A percentile compares a stretch with the other conserved stretches of the same genome.
Evolutionary conservation across 106 monocot species (phyloP).

Genomic region (Allium cepa): DNA sequence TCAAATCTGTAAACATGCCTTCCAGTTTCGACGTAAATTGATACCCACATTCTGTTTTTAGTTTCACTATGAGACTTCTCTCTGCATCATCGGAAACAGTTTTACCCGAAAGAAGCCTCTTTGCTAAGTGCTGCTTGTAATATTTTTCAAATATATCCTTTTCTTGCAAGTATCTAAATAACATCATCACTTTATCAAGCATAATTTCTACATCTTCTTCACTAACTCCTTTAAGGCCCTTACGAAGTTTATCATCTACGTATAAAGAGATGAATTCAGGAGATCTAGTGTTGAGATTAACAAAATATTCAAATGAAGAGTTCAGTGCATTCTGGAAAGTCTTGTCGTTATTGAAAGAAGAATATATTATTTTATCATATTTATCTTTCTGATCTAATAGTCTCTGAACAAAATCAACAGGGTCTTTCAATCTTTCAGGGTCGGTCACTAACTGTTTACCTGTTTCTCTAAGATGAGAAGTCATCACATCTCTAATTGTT

Average conservation of each 20-base stretch:
- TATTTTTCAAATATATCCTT: constrained; percentile 78
- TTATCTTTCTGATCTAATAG: constrained; percentile 63
- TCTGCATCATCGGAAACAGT: constrained; percentile 70
- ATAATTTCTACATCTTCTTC: constrained; percentile 76
- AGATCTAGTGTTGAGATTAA: constrained; percentile 59
- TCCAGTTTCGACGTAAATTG: constrained; percentile 71
- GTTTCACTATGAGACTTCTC: constrained; percentile 65
- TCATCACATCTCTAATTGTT: constrained; percentile 54
- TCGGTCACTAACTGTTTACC: constrained; percentile 55
- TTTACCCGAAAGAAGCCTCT: constrained; percentile 61
- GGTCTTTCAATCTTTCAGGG: constrained; percentile 56
- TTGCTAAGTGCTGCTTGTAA: constrained; percentile 71
- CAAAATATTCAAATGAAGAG: constrained; percentile 60
- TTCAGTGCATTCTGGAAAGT: constrained; percentile 67
- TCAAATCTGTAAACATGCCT: constrained; percentile 76
- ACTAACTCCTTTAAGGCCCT: constrained; percentile 51
- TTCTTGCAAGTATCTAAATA: constrained; percentile 62
- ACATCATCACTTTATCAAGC: constrained; percentile 76
- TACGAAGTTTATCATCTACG: constrained; percentile 66
- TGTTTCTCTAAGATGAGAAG: constrained; percentile 47
- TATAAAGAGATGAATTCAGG: constrained; percentile 69
- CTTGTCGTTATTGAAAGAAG: constrained; percentile 56
- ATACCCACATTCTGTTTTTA: constrained; percentile 74
- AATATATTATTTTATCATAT: constrained; percentile 47
- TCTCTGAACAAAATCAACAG: constrained; percentile 64